Evolutionary conservation across 2,329 filamentous ascomycete species (phyloP), one percentile per base, ranked within the genome.

Genomic region (Helicocarpus griseus): DNA sequence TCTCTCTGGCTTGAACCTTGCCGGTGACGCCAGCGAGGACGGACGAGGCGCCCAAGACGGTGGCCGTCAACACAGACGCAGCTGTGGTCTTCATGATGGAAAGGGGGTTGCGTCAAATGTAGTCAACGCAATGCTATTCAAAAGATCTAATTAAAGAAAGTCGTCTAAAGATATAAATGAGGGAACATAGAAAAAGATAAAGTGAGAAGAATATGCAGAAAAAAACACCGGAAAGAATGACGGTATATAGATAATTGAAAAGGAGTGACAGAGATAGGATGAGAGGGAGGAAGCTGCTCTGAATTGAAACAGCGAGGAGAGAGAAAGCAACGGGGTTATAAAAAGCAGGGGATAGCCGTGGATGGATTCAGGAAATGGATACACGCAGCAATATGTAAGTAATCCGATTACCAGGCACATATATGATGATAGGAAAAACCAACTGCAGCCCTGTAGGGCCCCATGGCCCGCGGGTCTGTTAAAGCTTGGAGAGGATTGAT

Each of bases 71-170:
- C 57, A 75, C 59, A 52, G 77, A 63, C 45, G 69, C 67, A 53
- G 73, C 62, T 48, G 67, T 63, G 53, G 67, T 68, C 75, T 81
- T 82, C 79, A 82, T 82, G 54, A 51, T 75, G 64, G 29, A 14
- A 43, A 41, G 13, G 36, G 39, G 9, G 14, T 26, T 21, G 21
- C 2, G 33, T 24, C 38, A 51, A 38, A 40, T 49, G 26, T 56
- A 40, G 22, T 24, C 21, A 26, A 28, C 19, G 40, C n/a, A 21
- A 9, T 35, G 14, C 17, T 17, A 9, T 4, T 3, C 51, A 48
- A 52, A 17, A 46, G 3, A 17, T 19, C 17, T 31, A 53, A 43
- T 47, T 26, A 48, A 46, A 53, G 36, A 35, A n/a, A 53, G 39
- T 48, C 38, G 50, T n/a, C 22, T 29, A 50, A 44, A 50, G 22